Base-by-base conservation (phyloP, 2,329 filamentous ascomycete species). In the Ophiostoma novo-ulmi region DNA sequence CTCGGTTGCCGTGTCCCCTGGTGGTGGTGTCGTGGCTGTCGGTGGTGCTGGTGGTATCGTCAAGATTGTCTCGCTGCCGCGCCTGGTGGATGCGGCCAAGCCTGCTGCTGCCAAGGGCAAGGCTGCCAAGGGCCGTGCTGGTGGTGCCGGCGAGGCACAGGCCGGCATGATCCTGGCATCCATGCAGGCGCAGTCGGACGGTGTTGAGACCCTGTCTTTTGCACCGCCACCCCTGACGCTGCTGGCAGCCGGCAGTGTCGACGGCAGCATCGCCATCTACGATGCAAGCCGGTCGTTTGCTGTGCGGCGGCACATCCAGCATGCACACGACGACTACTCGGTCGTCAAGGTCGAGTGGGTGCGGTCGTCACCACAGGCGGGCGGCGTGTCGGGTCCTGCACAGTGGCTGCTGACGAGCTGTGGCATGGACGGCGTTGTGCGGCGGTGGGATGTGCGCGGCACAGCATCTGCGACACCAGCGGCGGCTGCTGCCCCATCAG, bases 271-370 rank as follows among this genome's bases (percentile, higher is more conserved):
- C 73, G 91, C 89, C 11, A 85, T 99, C 2, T 97, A 93, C 78
- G 95, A 99, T 80, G 90, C 91, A 0, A 88, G 90, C 63, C 90
- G 95, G 75, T 89, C 91, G 69, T 98, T 97, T 77, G 91, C 93
- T 2, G 88, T 96, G n/a, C 86, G 95, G 69, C 84, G 92, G 70
- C 89, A 93, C 77, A 92, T 98, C 74, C 85, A 86, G 68, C 90
- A 91, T 68, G 94, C 92, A 1, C 94, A 97, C 78, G 91, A 94
- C 74, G 91, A 92, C n/a, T 90, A 91, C 76, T 90, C 92, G 1
- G 92, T 99, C 26, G 94, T 98, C 73, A 94, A 96, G 80, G 88
- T 98, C 5, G 93, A 97, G 72, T 99, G 97, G 77, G 87, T 97
- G 71, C 71, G 73, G 20, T 73, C 75, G 41, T 71, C 76, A 20